Percentiles rank a stretch among this genome's conserved stretches.
phyloP scores from a whole-genome alignment of 2,329 filamentous ascomycete species.

The Apiospora phragmitis region DNA sequence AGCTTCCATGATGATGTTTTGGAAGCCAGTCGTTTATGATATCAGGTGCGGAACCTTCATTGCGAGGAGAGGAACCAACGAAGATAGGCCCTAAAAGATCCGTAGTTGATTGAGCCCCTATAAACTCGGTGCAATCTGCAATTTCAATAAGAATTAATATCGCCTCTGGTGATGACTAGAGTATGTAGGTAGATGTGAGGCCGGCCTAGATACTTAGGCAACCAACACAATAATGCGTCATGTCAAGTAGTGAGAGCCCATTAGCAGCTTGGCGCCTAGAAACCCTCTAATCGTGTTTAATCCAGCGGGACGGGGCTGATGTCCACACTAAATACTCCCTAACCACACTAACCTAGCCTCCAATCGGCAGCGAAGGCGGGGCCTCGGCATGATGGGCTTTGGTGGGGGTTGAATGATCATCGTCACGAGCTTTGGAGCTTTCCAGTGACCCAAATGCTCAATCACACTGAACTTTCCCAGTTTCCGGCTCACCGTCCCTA shows the following conservation, averaged over 20 bases:
- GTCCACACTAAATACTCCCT: not conserved
- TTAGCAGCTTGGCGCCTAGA: not conserved
- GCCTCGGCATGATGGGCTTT: not conserved
- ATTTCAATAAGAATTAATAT: not conserved
- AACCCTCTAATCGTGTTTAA: not conserved
- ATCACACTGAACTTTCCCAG: not conserved
- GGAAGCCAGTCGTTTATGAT: not conserved
- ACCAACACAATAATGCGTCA: not conserved
- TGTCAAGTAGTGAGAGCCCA: not conserved
- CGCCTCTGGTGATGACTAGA: not conserved
- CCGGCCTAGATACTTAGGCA: not conserved
- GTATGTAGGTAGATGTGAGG: not conserved
- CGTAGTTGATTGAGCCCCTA: not conserved
- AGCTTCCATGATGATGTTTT: constrained; percentile 48
- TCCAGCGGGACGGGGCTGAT: not conserved
- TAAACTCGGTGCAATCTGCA: not conserved
- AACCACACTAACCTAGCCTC: not conserved
- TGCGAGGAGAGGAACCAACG: not conserved
- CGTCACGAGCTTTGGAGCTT: not conserved
- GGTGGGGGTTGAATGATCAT: not conserved
- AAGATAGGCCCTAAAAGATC: not conserved
- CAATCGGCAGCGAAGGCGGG: not conserved
- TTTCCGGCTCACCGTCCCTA: not conserved
- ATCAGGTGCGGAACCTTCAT: not conserved
- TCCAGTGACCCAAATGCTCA: not conserved